A percentile compares a stretch with the other conserved stretches of the same genome.
These are phyloP conservation scores for Gynandropsis gynandra DNA, from an alignment of 345 rosid genomes.

Conservation along the genomic window DNA sequence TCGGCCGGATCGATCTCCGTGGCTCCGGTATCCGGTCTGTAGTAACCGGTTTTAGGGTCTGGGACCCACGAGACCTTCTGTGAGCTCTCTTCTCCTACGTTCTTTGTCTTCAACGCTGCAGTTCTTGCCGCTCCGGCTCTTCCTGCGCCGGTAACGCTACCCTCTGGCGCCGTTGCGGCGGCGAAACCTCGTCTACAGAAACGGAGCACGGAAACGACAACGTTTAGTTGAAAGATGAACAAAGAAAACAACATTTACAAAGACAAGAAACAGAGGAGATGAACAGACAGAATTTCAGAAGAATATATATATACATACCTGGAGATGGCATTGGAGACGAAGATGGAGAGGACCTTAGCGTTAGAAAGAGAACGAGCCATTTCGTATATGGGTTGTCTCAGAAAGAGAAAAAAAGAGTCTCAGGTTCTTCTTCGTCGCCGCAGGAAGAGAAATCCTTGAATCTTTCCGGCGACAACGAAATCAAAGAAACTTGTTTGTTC, in stretches of 20 bases:
- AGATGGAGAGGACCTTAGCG: constrained; percentile 22
- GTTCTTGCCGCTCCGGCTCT: constrained; percentile 18
- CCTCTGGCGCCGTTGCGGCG: constrained; percentile 26
- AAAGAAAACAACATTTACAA: no score
- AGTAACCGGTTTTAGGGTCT: constrained; percentile 77
- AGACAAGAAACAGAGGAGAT: no score
- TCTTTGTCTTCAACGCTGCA: constrained; percentile 37
- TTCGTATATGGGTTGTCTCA: not conserved
- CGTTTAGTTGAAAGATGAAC: not conserved
- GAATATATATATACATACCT: constrained; percentile 14
- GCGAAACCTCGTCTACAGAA: constrained; percentile 26
- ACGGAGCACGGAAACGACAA: not conserved
- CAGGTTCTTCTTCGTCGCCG: not conserved
- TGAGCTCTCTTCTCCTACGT: constrained; percentile 22
- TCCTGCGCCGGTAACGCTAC: constrained; percentile 25
- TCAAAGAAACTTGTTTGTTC: no score
- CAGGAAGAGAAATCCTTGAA: no score
- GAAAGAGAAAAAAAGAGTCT: not conserved
- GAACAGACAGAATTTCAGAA: no score
- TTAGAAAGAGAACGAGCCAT: constrained; percentile 32
- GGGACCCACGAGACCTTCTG: constrained; percentile 69
- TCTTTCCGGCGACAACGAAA: no score
- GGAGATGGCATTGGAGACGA: constrained; percentile 26
- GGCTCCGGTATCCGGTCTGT: constrained; percentile 63
- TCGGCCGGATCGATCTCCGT: constrained; percentile 64